Percentiles rank a stretch among this genome's conserved stretches.
Conservation (phyloP, 1,139 yeast genomes). For the Suhomyces bokatorum region DNA sequence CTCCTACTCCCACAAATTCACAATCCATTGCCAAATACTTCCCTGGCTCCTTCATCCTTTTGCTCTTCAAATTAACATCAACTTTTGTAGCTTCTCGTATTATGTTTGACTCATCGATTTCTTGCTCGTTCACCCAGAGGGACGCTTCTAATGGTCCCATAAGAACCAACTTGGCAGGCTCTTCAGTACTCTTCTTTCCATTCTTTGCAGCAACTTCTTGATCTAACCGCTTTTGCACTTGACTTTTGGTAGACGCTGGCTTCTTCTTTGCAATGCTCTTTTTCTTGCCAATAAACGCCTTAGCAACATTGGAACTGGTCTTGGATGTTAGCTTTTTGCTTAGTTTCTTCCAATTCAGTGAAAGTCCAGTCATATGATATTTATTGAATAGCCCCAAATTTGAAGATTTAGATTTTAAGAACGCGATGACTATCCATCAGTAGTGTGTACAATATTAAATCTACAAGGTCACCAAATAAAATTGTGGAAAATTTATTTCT, state of each 20-base stretch:
- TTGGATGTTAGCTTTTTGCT: constrained; percentile 23
- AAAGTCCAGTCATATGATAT: constrained; percentile 5
- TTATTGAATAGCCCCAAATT: not conserved
- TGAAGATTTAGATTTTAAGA: not conserved
- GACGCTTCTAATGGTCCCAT: constrained; percentile 27
- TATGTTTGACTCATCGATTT: constrained; percentile 21
- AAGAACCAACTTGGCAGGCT: not conserved
- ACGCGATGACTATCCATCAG: constrained; percentile 2
- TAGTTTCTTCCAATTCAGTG: constrained; percentile 40
- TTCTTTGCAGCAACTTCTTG: not conserved
- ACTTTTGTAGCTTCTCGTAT: constrained; percentile 6
- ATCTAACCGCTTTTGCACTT: not conserved
- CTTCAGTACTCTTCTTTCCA: not conserved
- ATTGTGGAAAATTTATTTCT: no score
- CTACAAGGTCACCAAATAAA: no score
- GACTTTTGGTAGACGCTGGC: not conserved
- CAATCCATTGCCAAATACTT: constrained; percentile 84
- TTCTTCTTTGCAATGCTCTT: not conserved
- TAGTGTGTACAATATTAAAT: no score
- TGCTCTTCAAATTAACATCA: not conserved
- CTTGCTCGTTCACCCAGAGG: constrained; percentile 32
- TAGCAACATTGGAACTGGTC: not conserved
- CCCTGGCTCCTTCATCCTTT: constrained; percentile 50
- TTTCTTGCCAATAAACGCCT: not conserved
- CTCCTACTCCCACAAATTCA: constrained; percentile 92